Conservation (phyloP, 257 asterid species). For the Lantana camara region DNA sequence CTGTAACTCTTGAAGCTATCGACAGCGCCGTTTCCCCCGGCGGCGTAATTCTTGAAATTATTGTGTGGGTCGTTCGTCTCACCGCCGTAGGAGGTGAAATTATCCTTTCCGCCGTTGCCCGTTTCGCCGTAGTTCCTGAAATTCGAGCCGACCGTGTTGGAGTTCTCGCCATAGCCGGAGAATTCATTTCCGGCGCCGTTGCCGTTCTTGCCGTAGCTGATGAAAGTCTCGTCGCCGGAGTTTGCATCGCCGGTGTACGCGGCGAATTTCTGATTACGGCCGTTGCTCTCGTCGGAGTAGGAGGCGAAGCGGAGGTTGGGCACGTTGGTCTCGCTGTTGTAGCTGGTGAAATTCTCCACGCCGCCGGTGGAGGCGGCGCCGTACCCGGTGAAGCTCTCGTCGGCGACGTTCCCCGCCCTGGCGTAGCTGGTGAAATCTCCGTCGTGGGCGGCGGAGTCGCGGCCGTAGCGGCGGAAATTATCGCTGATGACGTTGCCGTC, state of each 20-base stretch:
- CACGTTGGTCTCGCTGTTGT: conserved; percentile 34
- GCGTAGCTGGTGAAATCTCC: conserved; percentile 55
- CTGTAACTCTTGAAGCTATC: conserved; percentile 59
- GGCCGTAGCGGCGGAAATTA: conserved; percentile 68
- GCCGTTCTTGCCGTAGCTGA: conserved; percentile 63
- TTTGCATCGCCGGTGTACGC: conserved; percentile 41
- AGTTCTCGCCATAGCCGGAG: conserved; percentile 43
- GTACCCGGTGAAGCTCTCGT: conserved; percentile 58
- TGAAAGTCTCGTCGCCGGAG: conserved; percentile 56
- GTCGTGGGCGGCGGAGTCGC: conserved; percentile 47
- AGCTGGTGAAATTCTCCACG: conserved; percentile 44
- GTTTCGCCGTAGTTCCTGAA: conserved; percentile 60
- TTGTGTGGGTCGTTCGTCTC: conserved; percentile 52
- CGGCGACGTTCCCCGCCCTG: conserved; percentile 34
- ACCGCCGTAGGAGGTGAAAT: conserved; percentile 56
- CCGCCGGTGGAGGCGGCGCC: conserved; percentile 64
- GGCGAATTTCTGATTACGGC: conserved; percentile 46
- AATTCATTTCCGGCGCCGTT: conserved; percentile 57
- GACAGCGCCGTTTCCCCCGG: conserved; percentile 45
- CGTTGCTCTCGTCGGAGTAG: conserved; percentile 52
- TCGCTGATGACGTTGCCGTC: conserved; percentile 33
- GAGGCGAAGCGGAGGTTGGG: conserved; percentile 57
- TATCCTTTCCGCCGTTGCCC: conserved; percentile 50
- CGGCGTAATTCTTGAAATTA: conserved; percentile 55
- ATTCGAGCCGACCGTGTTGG: conserved; percentile 57